Evolutionary conservation across 257 asterid species (phyloP).

Genomic region (Solanum virginianum): DNA sequence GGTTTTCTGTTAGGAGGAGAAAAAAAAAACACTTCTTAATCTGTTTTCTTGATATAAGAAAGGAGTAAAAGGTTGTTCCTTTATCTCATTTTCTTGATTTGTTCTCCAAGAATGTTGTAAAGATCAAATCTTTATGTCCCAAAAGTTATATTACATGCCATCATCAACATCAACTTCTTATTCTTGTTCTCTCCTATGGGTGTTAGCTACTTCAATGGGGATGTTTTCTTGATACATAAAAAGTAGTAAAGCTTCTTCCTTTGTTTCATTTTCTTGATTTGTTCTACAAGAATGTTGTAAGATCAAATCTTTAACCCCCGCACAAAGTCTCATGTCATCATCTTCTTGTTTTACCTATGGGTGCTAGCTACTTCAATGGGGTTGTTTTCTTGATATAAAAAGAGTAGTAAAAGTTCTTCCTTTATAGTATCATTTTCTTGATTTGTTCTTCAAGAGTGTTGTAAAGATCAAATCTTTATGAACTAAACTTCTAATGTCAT

Average conservation of each 20-base stretch:
- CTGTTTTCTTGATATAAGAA: not conserved
- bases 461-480: not conserved
- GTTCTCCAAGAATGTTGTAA: not conserved
- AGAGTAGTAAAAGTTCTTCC: not conserved
- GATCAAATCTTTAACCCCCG: not conserved
- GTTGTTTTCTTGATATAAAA: slow-evolving; percentile 1
- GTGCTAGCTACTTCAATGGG: slow-evolving; percentile 15
- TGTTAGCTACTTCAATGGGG: slow-evolving; percentile 18
- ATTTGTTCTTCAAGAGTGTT: not conserved
- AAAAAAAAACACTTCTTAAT: not conserved
- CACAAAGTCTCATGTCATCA: not conserved
- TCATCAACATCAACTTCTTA: not conserved
- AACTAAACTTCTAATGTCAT: not conserved
- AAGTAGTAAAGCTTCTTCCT: not conserved
- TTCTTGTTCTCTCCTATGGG: not conserved
- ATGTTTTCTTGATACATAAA: not conserved
- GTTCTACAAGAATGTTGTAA: not conserved
- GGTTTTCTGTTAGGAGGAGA: not conserved
- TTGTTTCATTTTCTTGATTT: not conserved
- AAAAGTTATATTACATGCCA: not conserved
- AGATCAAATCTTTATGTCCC: not conserved
- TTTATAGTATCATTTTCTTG: too few relatives aligned
- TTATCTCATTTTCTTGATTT: not conserved
- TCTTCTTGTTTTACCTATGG: not conserved
- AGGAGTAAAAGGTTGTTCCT: not conserved